Evolutionary conservation across 2,329 filamentous ascomycete genomes (phyloP), one percentile per base, ranked within the genome.

Genomic region (Talaromyces sp.): DNA sequence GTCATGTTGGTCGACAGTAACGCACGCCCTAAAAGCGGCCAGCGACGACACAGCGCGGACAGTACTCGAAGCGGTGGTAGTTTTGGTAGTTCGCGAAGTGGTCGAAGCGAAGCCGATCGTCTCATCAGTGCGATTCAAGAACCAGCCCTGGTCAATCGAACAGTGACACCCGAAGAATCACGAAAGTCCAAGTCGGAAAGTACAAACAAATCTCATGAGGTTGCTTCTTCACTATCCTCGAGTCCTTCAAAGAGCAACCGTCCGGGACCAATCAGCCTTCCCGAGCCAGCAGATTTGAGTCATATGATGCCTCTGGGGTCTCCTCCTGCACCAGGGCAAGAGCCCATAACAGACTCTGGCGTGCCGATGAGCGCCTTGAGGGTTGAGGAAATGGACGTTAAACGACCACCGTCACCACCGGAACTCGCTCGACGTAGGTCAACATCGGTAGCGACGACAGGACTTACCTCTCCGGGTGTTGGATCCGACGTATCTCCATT

Each of bases 71-170:
- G 77, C 65, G 72, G 68, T 25, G 73, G 70, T n/a, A 77, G 75
- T 61, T 49, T 73, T 36, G 69, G 71, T 34, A 79, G 77, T 63
- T 69, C 74, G 10, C 70, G 70, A n/a, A 78, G 76, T 62, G 69
- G 69, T 29, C 76, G 65, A 66, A 79, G 77, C 59, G 77, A 79
- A 27, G 78, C 77, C 6, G 78, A 80, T 68, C 70, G 77, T 34
- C 72, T 80, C 6, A 80, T 80, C 54, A 78, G 77, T 56, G 78
- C 78, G 6, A 79, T 80, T 31, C 77, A 79, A 67, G 75, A 80
- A 64, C 75, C 76, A 49, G 63, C 75, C 4, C 65, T 73, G n/a
- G 27, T 65, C 10, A 61, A 63, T 22, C 34, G 56, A 59, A n/a
- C 56, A 11, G 7, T 19, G 22, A 59, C 56, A 29, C 56, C 59